Evolutionary conservation across 2,329 filamentous ascomycete genomes (phyloP).

Genomic region (Knufia petricola): DNA sequence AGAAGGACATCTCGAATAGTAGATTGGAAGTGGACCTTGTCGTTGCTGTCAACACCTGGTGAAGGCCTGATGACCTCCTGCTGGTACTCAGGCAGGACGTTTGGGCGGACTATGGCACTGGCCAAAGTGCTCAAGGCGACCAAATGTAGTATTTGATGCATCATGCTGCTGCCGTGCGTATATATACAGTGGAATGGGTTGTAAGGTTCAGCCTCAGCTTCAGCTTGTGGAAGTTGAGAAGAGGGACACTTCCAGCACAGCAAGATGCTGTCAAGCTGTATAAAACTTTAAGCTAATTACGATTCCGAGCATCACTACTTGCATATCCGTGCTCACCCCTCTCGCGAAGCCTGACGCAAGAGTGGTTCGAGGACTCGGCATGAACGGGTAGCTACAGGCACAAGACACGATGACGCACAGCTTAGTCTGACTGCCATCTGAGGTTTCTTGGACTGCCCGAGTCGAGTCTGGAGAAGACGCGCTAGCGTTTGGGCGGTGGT

Average conservation of each 20-base stretch:
- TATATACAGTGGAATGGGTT: neutral
- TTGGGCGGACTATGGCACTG: neutral
- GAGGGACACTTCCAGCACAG: too few relatives aligned
- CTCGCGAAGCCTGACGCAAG: neutral
- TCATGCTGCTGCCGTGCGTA: neutral
- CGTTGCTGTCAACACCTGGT: neutral
- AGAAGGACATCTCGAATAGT: constrained; percentile 23
- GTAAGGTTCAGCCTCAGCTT: too few relatives aligned
- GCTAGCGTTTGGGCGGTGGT: too few relatives aligned
- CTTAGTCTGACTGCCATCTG: neutral
- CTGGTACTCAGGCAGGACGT: constrained; percentile 3
- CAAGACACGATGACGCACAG: neutral
- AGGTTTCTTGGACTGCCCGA: too few relatives aligned
- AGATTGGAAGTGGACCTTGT: constrained; percentile 8
- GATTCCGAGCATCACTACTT: neutral
- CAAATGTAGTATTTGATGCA: neutral
- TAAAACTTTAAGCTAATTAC: too few relatives aligned
- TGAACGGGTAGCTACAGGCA: constrained; percentile 1
- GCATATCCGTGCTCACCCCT: neutral
- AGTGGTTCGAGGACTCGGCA: too few relatives aligned
- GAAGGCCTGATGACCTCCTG: constrained; percentile 2
- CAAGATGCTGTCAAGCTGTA: too few relatives aligned
- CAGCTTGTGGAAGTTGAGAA: too few relatives aligned
- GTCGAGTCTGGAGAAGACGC: too few relatives aligned
- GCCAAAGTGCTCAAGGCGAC: neutral